Percentiles rank a stretch among this genome's conserved stretches.
Conservation (phyloP, 345 rosid genomes). For the Barbarea vulgaris region DNA sequence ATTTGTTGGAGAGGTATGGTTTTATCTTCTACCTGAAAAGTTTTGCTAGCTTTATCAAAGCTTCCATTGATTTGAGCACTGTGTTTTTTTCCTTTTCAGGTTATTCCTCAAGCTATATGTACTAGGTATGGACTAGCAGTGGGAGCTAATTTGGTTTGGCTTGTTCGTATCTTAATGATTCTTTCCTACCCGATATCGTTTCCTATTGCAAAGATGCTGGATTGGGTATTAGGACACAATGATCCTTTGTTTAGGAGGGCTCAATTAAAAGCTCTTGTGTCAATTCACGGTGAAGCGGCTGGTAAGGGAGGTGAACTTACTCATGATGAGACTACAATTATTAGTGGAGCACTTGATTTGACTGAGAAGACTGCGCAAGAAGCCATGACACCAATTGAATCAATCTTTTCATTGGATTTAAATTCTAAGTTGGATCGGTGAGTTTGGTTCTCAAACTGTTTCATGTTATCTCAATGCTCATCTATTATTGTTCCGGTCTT, state of each 20-base stretch:
- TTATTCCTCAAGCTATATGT: constrained; percentile 96
- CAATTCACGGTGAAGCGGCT: constrained; percentile 91
- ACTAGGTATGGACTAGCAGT: constrained; percentile 90
- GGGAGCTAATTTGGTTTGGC: constrained; percentile 85
- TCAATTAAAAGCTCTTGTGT: constrained; percentile 92
- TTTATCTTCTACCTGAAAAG: neutral
- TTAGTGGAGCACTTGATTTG: constrained; percentile 91
- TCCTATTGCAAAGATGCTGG: constrained; percentile 92
- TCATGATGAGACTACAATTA: constrained; percentile 94
- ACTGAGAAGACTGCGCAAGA: constrained; percentile 98
- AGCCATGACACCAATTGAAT: constrained; percentile 99
- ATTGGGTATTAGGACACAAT: constrained; percentile 78
- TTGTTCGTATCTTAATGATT: constrained; percentile 75
- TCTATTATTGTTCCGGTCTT: neutral
- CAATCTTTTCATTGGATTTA: constrained; percentile 92
- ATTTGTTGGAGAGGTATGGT: constrained; percentile 78
- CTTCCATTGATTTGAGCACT: neutral
- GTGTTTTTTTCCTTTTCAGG: constrained; percentile 56
- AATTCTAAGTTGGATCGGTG: constrained; percentile 95
- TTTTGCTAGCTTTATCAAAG: neutral
- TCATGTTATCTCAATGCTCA: neutral
- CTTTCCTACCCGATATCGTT: constrained; percentile 82
- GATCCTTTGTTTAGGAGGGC: constrained; percentile 91
- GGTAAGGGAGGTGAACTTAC: constrained; percentile 98
- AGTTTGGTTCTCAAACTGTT: constrained; percentile 25